Conservation (phyloP, 75 land plant genomes). For the Selaginella tamariscina region DNA sequence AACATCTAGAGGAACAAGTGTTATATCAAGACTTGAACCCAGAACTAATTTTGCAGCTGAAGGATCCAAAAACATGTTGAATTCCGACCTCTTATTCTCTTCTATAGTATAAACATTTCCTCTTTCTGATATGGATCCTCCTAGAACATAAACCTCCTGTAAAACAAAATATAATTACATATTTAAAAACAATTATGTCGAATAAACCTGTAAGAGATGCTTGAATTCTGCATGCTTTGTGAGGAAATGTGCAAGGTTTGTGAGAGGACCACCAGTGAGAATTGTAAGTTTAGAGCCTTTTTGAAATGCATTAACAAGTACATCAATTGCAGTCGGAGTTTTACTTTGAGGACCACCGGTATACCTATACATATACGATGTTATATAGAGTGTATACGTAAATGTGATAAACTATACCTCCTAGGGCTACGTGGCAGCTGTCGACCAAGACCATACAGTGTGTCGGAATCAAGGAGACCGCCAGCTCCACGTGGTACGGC, state of each 20-base stretch:
- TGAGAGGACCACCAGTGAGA: conserved; percentile 59
- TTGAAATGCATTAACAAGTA: conserved; percentile 32
- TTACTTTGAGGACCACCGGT: conserved; percentile 19
- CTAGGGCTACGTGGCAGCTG: conserved; percentile 60
- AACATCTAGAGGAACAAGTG: conserved; percentile 42
- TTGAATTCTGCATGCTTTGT: conserved; percentile 11
- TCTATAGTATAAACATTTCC: conserved; percentile 60
- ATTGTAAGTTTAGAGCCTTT: conserved; percentile 40
- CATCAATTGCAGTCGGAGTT: conserved; percentile 47
- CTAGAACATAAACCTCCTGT: conserved; percentile 56
- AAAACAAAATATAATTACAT: no score
- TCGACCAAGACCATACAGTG: conserved; percentile 71
- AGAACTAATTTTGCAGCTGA: conserved; percentile 54
- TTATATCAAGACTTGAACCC: conserved; percentile 37
- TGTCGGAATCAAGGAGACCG: conserved; percentile 69
- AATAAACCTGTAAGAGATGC: background rate
- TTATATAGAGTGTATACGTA: no score
- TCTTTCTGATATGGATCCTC: conserved; percentile 33
- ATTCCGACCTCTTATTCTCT: conserved; percentile 46
- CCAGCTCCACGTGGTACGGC: conserved; percentile 67
- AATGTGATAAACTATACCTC: no score
- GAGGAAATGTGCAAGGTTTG: conserved; percentile 52
- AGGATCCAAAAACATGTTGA: conserved; percentile 73
- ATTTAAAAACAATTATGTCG: no score
- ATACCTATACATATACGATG: background rate